Evolutionary conservation across 331 rosid genomes (phyloP), one percentile per base, ranked within the genome.

Genomic region (Prunus yedoensis): DNA sequence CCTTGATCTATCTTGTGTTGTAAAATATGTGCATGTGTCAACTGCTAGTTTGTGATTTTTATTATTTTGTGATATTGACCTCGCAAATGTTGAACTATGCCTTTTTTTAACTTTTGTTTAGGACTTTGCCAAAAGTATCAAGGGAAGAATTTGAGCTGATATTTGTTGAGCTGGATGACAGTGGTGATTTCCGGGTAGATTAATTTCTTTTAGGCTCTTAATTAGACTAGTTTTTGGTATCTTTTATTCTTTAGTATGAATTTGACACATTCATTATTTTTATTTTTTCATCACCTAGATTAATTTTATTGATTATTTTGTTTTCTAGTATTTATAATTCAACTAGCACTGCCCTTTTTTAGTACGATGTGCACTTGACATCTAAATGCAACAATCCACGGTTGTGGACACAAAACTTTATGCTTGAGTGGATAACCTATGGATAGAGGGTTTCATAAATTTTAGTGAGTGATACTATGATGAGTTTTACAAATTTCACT

Each of bases 111-210:
- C 30, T 81, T 75, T 60, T 61, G 15, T 52, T 70, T 73, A 95
- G 99, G 91, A 78, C 94, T 80, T 80, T 95, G 89, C 99, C 99
- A 67, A 87, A 90, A 3, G 88, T 92, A 74, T 83, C 93, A 51
- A 78, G 68, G 79, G 99, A 92, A 77, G 99, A 94, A 79, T 94
- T 86, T 87, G 91, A 83, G 69, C 75, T 90, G 83, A 90, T 94
- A 89, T 95, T 94, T 92, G 86, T 77, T 67, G 99, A 95, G 87
- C 87, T 95, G 74, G 99, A 95, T 62, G 99, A 88, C 70, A 89
- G 89, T 79, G 87, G 57, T 66, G 99, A 95, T 82, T 81, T 95
- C 77, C 88, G 87, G 97, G 99, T 92, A 82, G 65, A 65, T 56
- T 49, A 16, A 20, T 45, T 46, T 61, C 54, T 38, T 52, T 10